Conservation (phyloP, 2,329 filamentous ascomycete genomes). For the Pestalotiopsis sp. region DNA sequence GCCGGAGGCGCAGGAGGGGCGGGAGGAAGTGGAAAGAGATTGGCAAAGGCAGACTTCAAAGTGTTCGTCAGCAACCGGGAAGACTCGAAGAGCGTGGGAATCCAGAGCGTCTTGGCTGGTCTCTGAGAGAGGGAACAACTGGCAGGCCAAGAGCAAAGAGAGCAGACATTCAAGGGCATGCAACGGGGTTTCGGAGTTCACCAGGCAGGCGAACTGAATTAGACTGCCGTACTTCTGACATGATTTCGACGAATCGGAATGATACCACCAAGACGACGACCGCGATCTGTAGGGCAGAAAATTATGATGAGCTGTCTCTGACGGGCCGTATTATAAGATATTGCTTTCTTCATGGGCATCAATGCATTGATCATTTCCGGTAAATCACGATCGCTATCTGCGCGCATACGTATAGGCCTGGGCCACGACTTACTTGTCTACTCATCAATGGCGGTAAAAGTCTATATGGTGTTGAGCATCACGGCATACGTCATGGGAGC, state of each 20-base stretch:
- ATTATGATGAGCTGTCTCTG: neutral
- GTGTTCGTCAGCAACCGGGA: constrained; percentile 85
- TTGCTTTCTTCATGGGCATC: neutral
- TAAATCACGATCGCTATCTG: neutral
- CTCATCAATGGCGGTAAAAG: neutral
- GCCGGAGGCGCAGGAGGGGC: constrained; percentile 30
- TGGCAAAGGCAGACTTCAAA: constrained; percentile 73
- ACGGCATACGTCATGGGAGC: neutral
- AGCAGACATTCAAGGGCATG: neutral
- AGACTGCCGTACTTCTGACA: neutral
- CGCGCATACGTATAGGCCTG: neutral
- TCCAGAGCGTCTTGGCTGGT: constrained; percentile 79
- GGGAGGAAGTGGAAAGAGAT: constrained; percentile 47
- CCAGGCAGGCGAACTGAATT: neutral
- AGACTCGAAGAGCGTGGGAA: constrained; percentile 77
- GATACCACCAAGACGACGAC: neutral
- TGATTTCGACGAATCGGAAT: neutral
- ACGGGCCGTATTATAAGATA: neutral
- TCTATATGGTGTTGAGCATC: neutral
- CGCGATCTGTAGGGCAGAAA: neutral
- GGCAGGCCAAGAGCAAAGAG: neutral
- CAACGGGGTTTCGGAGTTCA: neutral
- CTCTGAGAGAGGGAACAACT: constrained; percentile 39
- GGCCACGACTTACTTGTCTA: neutral
- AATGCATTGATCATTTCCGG: neutral